Percentiles rank a stretch among this genome's conserved stretches.
These are phyloP conservation scores for Radiomyces spectabilis DNA, from an alignment of 192 early-diverging fungal species.

Conservation along the genomic window DNA sequence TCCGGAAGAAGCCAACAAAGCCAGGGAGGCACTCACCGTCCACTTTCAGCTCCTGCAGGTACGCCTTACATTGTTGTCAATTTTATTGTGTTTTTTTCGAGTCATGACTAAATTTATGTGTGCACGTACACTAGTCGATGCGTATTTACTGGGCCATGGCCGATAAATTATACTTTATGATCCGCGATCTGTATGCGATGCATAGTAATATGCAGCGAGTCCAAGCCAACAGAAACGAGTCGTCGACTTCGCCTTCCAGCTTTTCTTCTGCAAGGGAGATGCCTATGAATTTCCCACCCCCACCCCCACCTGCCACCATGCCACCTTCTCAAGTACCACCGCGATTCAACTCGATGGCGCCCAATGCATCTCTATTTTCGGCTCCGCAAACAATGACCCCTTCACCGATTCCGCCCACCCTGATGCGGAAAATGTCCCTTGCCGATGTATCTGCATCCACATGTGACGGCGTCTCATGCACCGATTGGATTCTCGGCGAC, in stretches of 20 bases:
- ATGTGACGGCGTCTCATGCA: neutral
- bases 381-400: neutral
- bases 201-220: conserved; percentile 14
- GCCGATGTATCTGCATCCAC: neutral
- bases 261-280: too few species aligned
- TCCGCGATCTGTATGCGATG: conserved; percentile 43
- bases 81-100: conserved; percentile 4
- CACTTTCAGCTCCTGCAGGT: conserved; percentile 33
- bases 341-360: neutral
- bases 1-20: conserved; percentile 24
- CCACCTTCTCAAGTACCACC: neutral
- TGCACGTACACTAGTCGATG: conserved; percentile 27
- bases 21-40: conserved; percentile 30
- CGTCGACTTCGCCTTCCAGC: neutral
- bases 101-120: neutral
- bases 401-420: neutral
- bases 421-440: conserved; percentile 1
- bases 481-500: neutral
- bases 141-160: conserved; percentile 45
- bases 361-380: neutral
- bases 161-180: conserved; percentile 44
- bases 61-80: neutral
- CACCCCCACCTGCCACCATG: neutral
- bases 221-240: neutral
- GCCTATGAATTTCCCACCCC: too few species aligned